Base-by-base conservation (phyloP, 2,329 filamentous ascomycete genomes). In the Fusarium paranaense region DNA sequence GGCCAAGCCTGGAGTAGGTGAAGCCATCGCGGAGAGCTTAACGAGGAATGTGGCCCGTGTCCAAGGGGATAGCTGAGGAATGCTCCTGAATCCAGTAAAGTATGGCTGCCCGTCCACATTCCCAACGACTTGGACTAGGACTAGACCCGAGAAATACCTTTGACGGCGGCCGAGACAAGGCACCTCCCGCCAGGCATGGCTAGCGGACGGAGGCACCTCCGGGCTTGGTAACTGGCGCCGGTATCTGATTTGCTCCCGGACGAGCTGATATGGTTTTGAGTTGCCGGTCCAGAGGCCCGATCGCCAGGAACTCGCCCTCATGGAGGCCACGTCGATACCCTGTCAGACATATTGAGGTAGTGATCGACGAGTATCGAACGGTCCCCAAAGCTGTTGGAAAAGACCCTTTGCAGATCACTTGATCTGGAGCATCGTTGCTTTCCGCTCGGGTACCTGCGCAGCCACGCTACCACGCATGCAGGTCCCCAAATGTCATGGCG, bases 11-110 rank as follows among this genome's bases (percentile, higher is more conserved):
- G 42, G 33, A 57, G 72, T 66, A 60, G 56, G 35, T 62, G 72
- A 75, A 74, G 72, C 62, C 64, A 67, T 73, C 33, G 22, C 30
- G 40, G 38, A 64, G 66, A 73, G 72, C 62, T 56, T 57, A 65
- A 62, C 45, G 18, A 66, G 72, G 72, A 74, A 74, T 74, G 72
- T 74, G 72, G 69, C 40, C 56, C 62, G 13, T 62, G 62, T 11
- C 59, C 40, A 64, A 40, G 47, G 45, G 56, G 58, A 32, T 75
- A 64, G 38, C 59, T 22, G 66, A 73, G 72, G 72, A 74, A 74
- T 74, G 72, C 45, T 40, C 27, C 59, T 73, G 62, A 33, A 65
- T 74, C 35, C 25, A 70, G 72, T 67, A 57, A 70, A 40, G 72
- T 40, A 50, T 72, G 52, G 59, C 22, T 58, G 59, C 13, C 25